These are phyloP conservation scores for Kodamaea laetipori DNA, from an alignment of 805 yeast genomes.

Conservation along the genomic window DNA sequence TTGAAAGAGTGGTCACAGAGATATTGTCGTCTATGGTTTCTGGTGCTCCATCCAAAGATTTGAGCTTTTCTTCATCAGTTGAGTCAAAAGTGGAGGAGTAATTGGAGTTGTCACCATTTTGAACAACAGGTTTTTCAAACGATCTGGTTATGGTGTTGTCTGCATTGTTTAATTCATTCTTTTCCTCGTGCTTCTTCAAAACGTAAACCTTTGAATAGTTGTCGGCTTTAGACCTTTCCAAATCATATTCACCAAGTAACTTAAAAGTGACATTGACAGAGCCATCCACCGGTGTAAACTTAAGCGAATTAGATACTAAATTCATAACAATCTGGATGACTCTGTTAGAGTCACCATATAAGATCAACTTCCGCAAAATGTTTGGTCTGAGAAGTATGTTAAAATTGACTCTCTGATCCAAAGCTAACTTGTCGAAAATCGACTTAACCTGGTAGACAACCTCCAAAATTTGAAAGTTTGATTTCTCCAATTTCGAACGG, in stretches of 20 bases:
- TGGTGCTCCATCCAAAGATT: background rate
- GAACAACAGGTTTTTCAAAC: conserved; percentile 2
- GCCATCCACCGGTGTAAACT: conserved; percentile 91
- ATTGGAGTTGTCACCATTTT: conserved; percentile 1
- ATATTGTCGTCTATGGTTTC: conserved; percentile 21
- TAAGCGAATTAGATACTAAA: conserved; percentile 83
- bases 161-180: background rate
- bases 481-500: conserved; percentile 77
- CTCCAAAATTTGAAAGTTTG: conserved; percentile 77
- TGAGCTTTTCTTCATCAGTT: background rate
- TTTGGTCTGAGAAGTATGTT: conserved; percentile 65
- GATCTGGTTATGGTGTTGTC: background rate
- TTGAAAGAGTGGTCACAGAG: conserved; percentile 38
- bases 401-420: conserved; percentile 72
- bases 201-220: conserved; percentile 48
- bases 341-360: conserved; percentile 87
- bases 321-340: conserved; percentile 92
- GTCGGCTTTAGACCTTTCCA: conserved; percentile 38
- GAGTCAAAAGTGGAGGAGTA: conserved; percentile 1
- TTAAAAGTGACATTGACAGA: conserved; percentile 64
- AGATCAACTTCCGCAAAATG: conserved; percentile 57
- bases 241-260: conserved; percentile 71
- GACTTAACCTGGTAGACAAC: conserved; percentile 83
- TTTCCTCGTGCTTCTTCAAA: conserved; percentile 4
- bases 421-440: conserved; percentile 78